A percentile compares a stretch with the other conserved stretches of the same genome.
Conservation (phyloP, 2,329 filamentous ascomycete genomes). For the Pestalotiopsis sp. region DNA sequence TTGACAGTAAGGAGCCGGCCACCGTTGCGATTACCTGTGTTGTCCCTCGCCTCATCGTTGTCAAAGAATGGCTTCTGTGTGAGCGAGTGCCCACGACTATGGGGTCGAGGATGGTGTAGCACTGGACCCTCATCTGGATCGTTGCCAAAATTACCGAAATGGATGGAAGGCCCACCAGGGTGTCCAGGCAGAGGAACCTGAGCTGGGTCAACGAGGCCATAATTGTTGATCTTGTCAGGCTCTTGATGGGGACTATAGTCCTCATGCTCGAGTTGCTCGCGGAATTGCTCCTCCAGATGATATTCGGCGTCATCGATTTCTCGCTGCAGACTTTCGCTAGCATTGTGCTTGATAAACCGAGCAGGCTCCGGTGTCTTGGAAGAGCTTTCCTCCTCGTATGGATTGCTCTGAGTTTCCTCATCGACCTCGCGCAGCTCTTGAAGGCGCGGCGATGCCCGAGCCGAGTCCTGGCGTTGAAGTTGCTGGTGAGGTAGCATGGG, state of each 20-base stretch:
- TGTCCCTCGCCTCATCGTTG: slow-evolving; percentile 49
- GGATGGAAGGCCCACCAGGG: slow-evolving; percentile 47
- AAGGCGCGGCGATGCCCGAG: slow-evolving; percentile 62
- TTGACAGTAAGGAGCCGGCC: slow-evolving; percentile 41
- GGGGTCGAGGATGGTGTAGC: slow-evolving; percentile 74
- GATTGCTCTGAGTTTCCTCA: slow-evolving; percentile 55
- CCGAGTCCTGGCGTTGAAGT: slow-evolving; percentile 56
- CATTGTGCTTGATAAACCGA: slow-evolving; percentile 63
- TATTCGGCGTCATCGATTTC: slow-evolving; percentile 88
- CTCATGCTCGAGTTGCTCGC: slow-evolving; percentile 77
- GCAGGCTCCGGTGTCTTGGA: slow-evolving; percentile 57
- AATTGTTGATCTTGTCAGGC: slow-evolving; percentile 35
- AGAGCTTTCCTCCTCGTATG: slow-evolving; percentile 46
- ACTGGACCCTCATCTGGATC: slow-evolving; percentile 58
- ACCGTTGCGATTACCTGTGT: slow-evolving; percentile 38
- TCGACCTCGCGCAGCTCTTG: slow-evolving; percentile 77
- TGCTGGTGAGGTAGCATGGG: slow-evolving; percentile 60
- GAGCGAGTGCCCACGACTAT: slow-evolving; percentile 72
- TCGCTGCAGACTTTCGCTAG: slow-evolving; percentile 77
- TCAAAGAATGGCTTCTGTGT: slow-evolving; percentile 68
- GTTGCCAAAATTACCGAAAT: slow-evolving; percentile 56
- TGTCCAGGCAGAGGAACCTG: slow-evolving; percentile 34
- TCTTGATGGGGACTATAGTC: slow-evolving; percentile 71
- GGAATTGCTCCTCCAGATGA: slow-evolving; percentile 78
- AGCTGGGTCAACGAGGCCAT: slow-evolving; percentile 20